Conservation (phyloP, 805 yeast species). For the Teunomyces pallodes region DNA sequence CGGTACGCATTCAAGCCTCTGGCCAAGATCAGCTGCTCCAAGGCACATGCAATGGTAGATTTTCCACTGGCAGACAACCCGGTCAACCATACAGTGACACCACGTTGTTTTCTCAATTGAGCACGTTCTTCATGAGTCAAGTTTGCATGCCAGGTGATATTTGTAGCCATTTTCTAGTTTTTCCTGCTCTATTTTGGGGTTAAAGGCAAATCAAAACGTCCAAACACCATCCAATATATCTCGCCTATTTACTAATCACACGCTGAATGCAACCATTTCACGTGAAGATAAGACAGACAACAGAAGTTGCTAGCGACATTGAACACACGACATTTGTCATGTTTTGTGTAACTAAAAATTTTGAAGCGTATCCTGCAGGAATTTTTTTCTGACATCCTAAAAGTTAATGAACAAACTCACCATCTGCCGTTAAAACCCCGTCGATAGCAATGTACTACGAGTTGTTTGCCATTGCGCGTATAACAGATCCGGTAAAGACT, state of each 20-base stretch:
- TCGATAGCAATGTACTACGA: conserved; percentile 74
- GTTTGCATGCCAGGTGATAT: conserved; percentile 95
- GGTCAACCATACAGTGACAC: conserved; percentile 92
- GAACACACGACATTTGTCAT: neutral
- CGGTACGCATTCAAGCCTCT: conserved; percentile 75
- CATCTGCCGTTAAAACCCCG: neutral
- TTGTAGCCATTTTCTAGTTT: conserved; percentile 72
- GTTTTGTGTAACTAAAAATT: conserved; percentile 1
- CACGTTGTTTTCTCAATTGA: conserved; percentile 69
- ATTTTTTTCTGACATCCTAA: neutral
- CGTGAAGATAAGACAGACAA: neutral
- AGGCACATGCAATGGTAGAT: conserved; percentile 90
- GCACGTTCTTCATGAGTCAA: conserved; percentile 80
- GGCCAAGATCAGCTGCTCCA: conserved; percentile 77
- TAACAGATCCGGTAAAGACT: conserved; percentile 50
- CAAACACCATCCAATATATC: neutral
- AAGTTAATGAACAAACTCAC: neutral
- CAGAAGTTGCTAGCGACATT: neutral
- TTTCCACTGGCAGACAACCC: conserved; percentile 96
- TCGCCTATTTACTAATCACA: neutral
- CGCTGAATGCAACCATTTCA: conserved; percentile 3
- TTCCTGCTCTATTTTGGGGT: neutral
- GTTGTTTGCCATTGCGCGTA: conserved; percentile 85
- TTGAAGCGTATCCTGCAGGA: neutral
- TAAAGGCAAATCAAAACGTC: neutral